Conservation (phyloP, 2,329 filamentous ascomycete species). For the Alternaria viburni region DNA sequence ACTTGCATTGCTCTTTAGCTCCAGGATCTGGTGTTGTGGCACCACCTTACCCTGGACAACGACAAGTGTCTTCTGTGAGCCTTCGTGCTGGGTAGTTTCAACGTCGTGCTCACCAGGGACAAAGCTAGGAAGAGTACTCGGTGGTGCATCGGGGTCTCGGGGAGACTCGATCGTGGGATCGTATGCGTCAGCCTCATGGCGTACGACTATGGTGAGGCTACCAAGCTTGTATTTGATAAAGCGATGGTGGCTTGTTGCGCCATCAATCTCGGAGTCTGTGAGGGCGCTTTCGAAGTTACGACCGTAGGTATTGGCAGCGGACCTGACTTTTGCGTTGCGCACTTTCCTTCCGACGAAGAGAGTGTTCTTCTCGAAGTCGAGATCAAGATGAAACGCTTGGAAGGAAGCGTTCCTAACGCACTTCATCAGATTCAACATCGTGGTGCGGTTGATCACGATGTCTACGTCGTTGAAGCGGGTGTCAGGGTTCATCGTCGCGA, state of each 20-base stretch:
- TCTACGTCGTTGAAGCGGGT: conserved; percentile 1
- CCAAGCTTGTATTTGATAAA: neutral
- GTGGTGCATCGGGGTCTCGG: neutral
- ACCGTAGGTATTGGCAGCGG: neutral
- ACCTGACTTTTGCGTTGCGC: neutral
- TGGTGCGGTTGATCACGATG: conserved; percentile 1
- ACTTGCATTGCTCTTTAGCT: neutral
- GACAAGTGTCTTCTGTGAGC: neutral
- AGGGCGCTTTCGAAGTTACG: neutral
- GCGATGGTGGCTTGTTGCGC: neutral
- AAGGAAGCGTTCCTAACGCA: neutral
- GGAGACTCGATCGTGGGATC: neutral
- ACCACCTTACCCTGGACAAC: neutral
- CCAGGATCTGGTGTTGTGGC: neutral
- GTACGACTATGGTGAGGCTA: neutral
- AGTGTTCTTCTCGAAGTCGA: neutral
- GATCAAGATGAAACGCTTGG: neutral
- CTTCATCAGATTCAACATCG: neutral
- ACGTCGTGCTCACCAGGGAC: neutral
- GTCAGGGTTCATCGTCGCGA: conserved; percentile 10
- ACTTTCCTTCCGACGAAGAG: neutral
- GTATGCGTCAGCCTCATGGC: neutral
- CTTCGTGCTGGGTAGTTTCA: neutral
- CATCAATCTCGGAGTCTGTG: neutral
- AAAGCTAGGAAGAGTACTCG: neutral